Conservation (phyloP, 441 rosid species). For the Erodium texanum region DNA sequence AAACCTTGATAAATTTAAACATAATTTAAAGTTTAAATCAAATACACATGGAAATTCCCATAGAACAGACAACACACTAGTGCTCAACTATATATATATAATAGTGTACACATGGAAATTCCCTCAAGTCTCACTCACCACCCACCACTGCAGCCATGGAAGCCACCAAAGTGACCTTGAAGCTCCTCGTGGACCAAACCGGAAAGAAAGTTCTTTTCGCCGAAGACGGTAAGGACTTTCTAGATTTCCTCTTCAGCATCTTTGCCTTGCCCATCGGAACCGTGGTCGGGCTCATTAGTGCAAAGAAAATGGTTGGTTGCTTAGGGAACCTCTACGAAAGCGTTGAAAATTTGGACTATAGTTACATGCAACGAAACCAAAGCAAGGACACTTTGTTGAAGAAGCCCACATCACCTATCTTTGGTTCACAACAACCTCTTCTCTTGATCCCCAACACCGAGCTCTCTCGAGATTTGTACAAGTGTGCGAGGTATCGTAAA, state of each 20-base stretch:
- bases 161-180: neutral
- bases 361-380: neutral
- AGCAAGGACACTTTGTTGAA: slow-evolving; percentile 3
- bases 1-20: too few relatives aligned
- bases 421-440: neutral
- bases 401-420: neutral
- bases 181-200: neutral
- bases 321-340: neutral
- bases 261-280: neutral
- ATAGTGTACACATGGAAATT: too few relatives aligned
- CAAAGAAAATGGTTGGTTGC: neutral
- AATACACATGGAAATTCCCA: too few relatives aligned
- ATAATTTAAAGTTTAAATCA: too few relatives aligned
- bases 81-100: too few relatives aligned
- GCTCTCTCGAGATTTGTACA: neutral
- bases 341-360: neutral
- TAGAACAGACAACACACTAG: too few relatives aligned
- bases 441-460: neutral
- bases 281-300: neutral
- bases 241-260: slow-evolving; percentile 11
- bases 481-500: neutral
- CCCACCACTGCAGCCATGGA: too few relatives aligned
- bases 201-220: neutral
- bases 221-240: too few relatives aligned
- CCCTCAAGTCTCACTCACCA: too few relatives aligned